Percentiles rank a stretch among this genome's conserved stretches.
Conservation (phyloP, 2,329 filamentous ascomycete genomes). For the Colletotrichum godetiae region DNA sequence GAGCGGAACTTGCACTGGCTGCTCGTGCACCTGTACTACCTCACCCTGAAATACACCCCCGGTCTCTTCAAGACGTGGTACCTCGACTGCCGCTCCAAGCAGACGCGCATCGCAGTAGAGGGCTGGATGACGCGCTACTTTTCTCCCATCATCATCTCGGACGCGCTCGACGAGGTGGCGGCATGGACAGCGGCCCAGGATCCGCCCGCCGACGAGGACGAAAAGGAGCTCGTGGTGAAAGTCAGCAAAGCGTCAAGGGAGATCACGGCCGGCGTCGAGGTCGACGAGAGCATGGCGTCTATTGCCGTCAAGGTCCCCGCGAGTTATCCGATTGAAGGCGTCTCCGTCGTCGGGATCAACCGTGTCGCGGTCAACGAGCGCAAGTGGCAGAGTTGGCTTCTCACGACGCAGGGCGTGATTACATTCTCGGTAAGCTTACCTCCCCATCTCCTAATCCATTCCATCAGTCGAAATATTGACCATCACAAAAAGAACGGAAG, state of each 20-base stretch:
- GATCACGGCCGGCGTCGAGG: conserved; percentile 84
- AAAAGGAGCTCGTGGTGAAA: conserved; percentile 73
- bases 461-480: not conserved
- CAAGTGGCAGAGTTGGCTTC: conserved; percentile 93
- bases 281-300: conserved; percentile 87
- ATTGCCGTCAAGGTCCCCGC: conserved; percentile 85
- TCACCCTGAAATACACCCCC: conserved; percentile 80
- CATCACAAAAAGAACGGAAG: conserved; percentile 72
- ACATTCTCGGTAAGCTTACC: conserved; percentile 76
- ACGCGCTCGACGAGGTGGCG: conserved; percentile 75
- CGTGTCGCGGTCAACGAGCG: conserved; percentile 89
- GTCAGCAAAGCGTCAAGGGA: conserved; percentile 79
- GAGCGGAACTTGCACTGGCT: conserved; percentile 86
- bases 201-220: conserved; percentile 56
- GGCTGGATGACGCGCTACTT: conserved; percentile 88
- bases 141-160: conserved; percentile 75
- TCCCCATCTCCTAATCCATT: not conserved
- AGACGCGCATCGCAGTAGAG: conserved; percentile 83
- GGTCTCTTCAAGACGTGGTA: conserved; percentile 87
- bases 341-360: conserved; percentile 80
- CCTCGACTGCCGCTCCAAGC: conserved; percentile 81
- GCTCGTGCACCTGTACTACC: conserved; percentile 86
- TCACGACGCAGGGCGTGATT: conserved; percentile 90
- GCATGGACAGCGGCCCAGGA: conserved; percentile 72
- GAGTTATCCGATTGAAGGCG: conserved; percentile 84